These are phyloP conservation scores for Plasmodium yoelii DNA, from an alignment of 169 alveolate species.

Conservation along the genomic window DNA sequence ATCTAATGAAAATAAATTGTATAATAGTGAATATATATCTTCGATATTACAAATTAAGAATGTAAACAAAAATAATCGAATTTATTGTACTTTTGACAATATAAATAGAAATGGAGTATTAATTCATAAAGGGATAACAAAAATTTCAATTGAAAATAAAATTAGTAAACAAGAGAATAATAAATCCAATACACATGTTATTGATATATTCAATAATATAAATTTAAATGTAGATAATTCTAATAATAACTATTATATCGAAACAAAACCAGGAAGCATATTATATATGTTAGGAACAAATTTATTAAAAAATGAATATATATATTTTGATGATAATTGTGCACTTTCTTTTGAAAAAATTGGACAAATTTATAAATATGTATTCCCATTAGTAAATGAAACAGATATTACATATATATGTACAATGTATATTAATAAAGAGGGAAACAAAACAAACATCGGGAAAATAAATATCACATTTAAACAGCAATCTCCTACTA, in stretches of 20 bases:
- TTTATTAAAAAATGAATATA: not conserved
- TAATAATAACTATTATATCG: constrained; percentile 11
- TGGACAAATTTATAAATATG: constrained; percentile 45
- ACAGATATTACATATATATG: constrained; percentile 22
- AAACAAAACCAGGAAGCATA: constrained; percentile 28
- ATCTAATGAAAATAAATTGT: not conserved
- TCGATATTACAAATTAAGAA: constrained; percentile 46
- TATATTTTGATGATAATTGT: constrained; percentile 30
- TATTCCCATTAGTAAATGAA: constrained; percentile 45
- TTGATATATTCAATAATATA: constrained; percentile 44
- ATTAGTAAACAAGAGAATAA: not conserved
- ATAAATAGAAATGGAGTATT: constrained; percentile 5
- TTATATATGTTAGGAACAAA: constrained; percentile 37
- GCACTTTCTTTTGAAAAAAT: constrained; percentile 36
- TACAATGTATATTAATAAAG: constrained; percentile 37
- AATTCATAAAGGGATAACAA: constrained; percentile 47
- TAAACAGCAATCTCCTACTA: constrained; percentile 13
- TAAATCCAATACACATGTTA: constrained; percentile 3
- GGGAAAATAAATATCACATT: constrained; percentile 27
- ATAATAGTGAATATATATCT: constrained; percentile 23
- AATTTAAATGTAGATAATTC: constrained; percentile 20
- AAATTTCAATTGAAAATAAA: constrained; percentile 22
- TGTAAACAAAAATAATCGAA: constrained; percentile 4
- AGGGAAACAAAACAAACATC: constrained; percentile 9
- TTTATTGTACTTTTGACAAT: constrained; percentile 46